Evolutionary conservation across 495 filamentous ascomycete species (phyloP).

Genomic region (Rostrohypoxylon terebratum): DNA sequence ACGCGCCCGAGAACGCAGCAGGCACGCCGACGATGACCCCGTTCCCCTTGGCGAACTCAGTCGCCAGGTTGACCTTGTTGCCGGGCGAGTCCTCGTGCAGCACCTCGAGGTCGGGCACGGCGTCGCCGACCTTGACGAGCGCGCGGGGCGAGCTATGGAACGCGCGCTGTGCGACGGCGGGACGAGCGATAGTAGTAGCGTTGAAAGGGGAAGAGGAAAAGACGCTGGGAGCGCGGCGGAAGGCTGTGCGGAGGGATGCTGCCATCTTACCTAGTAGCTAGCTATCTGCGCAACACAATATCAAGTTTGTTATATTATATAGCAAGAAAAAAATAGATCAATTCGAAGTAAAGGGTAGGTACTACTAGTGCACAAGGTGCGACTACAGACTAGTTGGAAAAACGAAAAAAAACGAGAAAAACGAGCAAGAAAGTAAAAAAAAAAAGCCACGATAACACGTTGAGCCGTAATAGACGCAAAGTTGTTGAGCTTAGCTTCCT

Average conservation of each 20-base stretch:
- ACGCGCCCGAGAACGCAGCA: slow-evolving; percentile 85
- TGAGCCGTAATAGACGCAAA: background rate
- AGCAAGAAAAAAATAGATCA: too few relatives aligned
- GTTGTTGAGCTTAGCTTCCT: slow-evolving; percentile 2
- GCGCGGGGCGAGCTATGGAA: slow-evolving; percentile 67
- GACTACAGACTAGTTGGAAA: background rate
- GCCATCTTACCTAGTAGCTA: background rate
- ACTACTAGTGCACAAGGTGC: background rate
- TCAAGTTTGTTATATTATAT: too few relatives aligned
- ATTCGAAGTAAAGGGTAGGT: too few relatives aligned
- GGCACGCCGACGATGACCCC: slow-evolving; percentile 91
- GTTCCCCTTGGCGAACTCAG: slow-evolving; percentile 71
- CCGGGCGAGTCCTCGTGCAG: slow-evolving; percentile 74
- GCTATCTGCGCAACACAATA: too few relatives aligned
- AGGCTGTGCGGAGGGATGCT: slow-evolving; percentile 46
- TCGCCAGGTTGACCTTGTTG: slow-evolving; percentile 86
- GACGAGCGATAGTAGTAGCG: too few relatives aligned
- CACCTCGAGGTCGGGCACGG: slow-evolving; percentile 68
- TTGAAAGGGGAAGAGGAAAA: slow-evolving; percentile 9
- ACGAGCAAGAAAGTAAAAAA: too few relatives aligned
- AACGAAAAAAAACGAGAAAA: background rate
- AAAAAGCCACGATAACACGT: background rate
- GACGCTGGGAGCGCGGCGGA: slow-evolving; percentile 32
- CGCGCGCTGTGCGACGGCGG: slow-evolving; percentile 30
- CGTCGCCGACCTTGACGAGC: slow-evolving; percentile 70